These are phyloP conservation scores for Puccinia coronata DNA, from an alignment of 1,284 basidiomycete genomes.

Conservation along the genomic window DNA sequence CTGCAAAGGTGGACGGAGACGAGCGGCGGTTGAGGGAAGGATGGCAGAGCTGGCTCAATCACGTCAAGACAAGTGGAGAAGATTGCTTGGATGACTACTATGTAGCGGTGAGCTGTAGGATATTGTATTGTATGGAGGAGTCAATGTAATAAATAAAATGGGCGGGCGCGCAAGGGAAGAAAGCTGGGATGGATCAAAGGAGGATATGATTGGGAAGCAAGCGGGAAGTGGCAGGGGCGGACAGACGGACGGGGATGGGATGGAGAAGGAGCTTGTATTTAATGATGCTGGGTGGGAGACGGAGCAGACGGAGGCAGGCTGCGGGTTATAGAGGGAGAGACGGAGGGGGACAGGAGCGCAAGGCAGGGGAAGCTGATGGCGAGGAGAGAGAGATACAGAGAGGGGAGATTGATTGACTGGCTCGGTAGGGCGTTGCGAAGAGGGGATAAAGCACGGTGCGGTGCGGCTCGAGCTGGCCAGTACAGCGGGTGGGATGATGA, in stretches of 20 bases:
- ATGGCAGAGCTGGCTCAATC: too few species aligned
- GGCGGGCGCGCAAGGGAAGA: too few species aligned
- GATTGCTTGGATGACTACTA: too few species aligned
- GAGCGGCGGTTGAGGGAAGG: too few species aligned
- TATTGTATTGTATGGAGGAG: too few species aligned
- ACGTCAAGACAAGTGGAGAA: too few species aligned
- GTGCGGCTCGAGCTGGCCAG: conserved; percentile 11
- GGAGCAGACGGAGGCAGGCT: conserved; percentile 2
- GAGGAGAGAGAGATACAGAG: conserved; percentile 1
- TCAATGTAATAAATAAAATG: too few species aligned
- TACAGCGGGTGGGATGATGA: conserved; percentile 37
- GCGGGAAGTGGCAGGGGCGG: neutral
- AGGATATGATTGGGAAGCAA: neutral
- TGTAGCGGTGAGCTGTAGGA: too few species aligned
- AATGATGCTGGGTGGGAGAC: neutral
- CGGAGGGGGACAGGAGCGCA: conserved; percentile 37
- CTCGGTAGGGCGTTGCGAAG: conserved; percentile 43
- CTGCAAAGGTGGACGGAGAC: too few species aligned
- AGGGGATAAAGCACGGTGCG: conserved; percentile 36
- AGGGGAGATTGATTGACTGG: conserved; percentile 17
- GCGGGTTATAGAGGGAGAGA: neutral
- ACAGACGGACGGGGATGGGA: neutral
- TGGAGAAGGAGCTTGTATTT: neutral
- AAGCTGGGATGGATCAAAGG: too few species aligned
- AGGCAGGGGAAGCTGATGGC: conserved; percentile 8